A percentile compares a stretch with the other conserved stretches of the same genome.
Evolutionary conservation across 257 asterid genomes (phyloP).

Genomic region (Eustoma russellianum): DNA sequence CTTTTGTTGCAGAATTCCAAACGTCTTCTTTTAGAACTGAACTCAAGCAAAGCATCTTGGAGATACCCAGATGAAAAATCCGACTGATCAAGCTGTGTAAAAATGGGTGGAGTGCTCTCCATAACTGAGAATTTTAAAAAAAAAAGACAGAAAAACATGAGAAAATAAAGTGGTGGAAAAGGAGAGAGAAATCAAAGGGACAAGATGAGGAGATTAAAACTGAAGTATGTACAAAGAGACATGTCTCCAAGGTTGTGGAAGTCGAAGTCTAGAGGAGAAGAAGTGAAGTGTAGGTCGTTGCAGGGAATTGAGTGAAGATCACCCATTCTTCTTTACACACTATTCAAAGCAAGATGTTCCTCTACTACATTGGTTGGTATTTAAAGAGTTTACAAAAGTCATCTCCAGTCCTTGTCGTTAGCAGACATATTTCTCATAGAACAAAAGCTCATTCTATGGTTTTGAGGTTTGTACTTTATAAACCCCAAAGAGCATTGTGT

Average conservation of each 20-base stretch:
- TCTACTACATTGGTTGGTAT: constrained; percentile 4
- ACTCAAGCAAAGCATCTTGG: constrained; percentile 77
- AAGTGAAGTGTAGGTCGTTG: constrained; percentile 27
- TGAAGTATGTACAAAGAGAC: constrained; percentile 19
- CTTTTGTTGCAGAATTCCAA: constrained; percentile 26
- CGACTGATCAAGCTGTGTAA: constrained; percentile 17
- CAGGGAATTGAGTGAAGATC: constrained; percentile 53
- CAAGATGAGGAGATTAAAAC: not conserved
- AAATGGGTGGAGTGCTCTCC: constrained; percentile 33
- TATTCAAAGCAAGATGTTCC: not conserved
- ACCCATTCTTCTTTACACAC: constrained; percentile 16
- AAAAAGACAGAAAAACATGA: not conserved
- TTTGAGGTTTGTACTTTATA: too few relatives aligned
- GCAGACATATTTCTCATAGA: too few relatives aligned
- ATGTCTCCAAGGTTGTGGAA: constrained; percentile 44
- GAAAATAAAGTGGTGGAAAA: not conserved
- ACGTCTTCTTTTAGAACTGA: constrained; percentile 61
- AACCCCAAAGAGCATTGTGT: too few relatives aligned
- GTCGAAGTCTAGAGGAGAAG: constrained; percentile 24
- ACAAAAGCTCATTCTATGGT: too few relatives aligned
- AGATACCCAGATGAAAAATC: constrained; percentile 68
- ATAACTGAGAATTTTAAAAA: constrained; percentile 11
- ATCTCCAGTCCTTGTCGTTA: too few relatives aligned
- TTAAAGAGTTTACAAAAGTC: constrained; percentile 11
- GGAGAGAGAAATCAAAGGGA: not conserved